Evolutionary conservation across 495 filamentous ascomycete genomes (phyloP), one percentile per base, ranked within the genome.

Genomic region (Pseudevernia furfuracea): DNA sequence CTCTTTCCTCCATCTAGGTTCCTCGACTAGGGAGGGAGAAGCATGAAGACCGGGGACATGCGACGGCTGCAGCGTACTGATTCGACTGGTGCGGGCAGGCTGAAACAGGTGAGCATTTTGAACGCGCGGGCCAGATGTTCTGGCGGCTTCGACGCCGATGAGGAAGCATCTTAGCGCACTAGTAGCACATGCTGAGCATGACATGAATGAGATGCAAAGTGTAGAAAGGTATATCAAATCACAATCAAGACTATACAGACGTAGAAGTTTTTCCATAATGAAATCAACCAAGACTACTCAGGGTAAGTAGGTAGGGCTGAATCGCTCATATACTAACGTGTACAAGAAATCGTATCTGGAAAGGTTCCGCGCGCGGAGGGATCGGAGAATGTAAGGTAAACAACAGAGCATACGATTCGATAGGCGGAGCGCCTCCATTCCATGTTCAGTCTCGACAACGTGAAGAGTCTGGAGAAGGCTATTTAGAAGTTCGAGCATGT

Each of bases 91-190:
- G 15, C 3, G 10, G 10, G 7, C 36, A 55, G 46, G 30, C 36
- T 11, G 37, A 37, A n/a, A 34, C 12, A 41, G n/a, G 0, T 28
- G 34, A 53, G 38, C 36, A 41, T 23, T 25, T 46, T 23, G 23
- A 28, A 15, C 3, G n/a, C 28, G 34, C 23, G 12, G n/a, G 23
- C 19, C 46, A 38, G 48, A 9, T 32, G 7, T 55, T 41, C 21
- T 55, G 17, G 48, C 21, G 49, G 17, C 49, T 19, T 62, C 60
- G 36, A 39, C 12, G 52, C 57, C 5, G 11, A 32, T 28, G 5
- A 60, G 36, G 17, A 60, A 44, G 23, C 36, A 28, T 43, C 48
- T 59, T 56, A 67, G 62, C 62, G 48, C 52, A 62, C 66, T 62
- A 57, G 58, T 46, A 32, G 56, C 44, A 44, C 32, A 65, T 59